Evolutionary conservation across 371 early-diverging fungal genomes (phyloP).

Genomic region (Phascolomyces articulosus): DNA sequence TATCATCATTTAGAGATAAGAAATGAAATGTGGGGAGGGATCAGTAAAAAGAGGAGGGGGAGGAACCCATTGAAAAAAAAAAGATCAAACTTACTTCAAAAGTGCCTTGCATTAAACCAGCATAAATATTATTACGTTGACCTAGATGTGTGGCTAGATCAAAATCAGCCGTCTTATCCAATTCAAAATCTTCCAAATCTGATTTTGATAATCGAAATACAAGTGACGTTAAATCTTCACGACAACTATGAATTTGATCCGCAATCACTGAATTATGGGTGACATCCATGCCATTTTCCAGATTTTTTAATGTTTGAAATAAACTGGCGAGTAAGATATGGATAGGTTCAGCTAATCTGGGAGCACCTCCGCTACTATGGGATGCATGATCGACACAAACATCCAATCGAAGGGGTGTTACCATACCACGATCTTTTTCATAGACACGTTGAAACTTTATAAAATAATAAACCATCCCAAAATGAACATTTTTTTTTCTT

Average conservation of each 20-base stretch:
- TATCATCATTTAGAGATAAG: too few species aligned
- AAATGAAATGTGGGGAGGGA: too few species aligned
- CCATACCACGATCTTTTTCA: slow-evolving; percentile 32
- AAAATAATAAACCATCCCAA: not conserved
- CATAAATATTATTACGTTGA: slow-evolving; percentile 50
- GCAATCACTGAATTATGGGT: slow-evolving; percentile 13
- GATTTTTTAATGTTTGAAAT: slow-evolving; percentile 24
- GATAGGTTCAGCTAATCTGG: slow-evolving; percentile 40
- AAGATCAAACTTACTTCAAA: slow-evolving; percentile 60
- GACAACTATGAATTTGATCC: slow-evolving; percentile 10
- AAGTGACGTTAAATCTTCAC: slow-evolving; percentile 23
- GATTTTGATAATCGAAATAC: slow-evolving; percentile 31
- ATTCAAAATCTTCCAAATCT: slow-evolving; percentile 57
- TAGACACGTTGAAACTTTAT: slow-evolving; percentile 33
- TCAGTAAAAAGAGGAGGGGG: too few species aligned
- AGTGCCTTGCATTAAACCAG: slow-evolving; percentile 45
- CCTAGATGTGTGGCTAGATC: slow-evolving; percentile 55
- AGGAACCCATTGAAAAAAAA: too few species aligned
- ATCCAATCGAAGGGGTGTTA: slow-evolving; percentile 47
- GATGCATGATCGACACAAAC: slow-evolving; percentile 56
- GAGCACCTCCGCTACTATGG: slow-evolving; percentile 42
- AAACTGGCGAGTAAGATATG: slow-evolving; percentile 39
- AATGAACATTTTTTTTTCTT: too few species aligned
- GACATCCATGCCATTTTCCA: not conserved
- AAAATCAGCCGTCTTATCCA: slow-evolving; percentile 59